These are phyloP conservation scores for Apiotrichum mycotoxinovorans DNA, from an alignment of 1,284 basidiomycete genomes.

Conservation along the genomic window DNA sequence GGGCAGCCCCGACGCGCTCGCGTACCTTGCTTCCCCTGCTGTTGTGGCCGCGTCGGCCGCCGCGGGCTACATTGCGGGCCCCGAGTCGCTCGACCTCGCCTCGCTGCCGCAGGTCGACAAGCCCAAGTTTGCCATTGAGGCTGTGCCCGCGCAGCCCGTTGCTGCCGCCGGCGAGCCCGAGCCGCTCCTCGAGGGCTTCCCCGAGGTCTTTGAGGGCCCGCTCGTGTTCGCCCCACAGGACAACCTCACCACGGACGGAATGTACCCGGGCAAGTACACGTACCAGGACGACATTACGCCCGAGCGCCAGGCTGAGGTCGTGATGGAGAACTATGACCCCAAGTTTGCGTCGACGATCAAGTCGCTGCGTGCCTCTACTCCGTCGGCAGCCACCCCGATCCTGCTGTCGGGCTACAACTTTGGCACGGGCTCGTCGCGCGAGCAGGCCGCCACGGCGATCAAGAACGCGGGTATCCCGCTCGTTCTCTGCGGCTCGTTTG, in stretches of 20 bases:
- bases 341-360: constrained; percentile 73
- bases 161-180: constrained; percentile 58
- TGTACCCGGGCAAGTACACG: constrained; percentile 99
- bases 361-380: constrained; percentile 52
- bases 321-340: constrained; percentile 95
- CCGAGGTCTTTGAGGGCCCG: constrained; percentile 73
- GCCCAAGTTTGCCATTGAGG: constrained; percentile 51
- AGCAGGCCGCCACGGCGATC: constrained; percentile 96
- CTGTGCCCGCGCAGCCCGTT: constrained; percentile 20
- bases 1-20: constrained; percentile 91
- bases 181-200: constrained; percentile 76
- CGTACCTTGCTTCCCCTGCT: constrained; percentile 92
- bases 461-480: constrained; percentile 89
- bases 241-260: constrained; percentile 96
- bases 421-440: constrained; percentile 96
- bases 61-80: constrained; percentile 85
- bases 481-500: constrained; percentile 93
- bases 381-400: constrained; percentile 57
- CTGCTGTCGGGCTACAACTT: constrained; percentile 97
- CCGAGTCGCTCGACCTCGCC: constrained; percentile 63
- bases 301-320: constrained; percentile 89
- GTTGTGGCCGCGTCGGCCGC: constrained; percentile 95
- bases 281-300: constrained; percentile 99
- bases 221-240: constrained; percentile 92
- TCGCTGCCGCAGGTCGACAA: constrained; percentile 55